Evolutionary conservation across 1,284 basidiomycete genomes (phyloP), one percentile per base, ranked within the genome.

Genomic region (Ustilago vetiveriae): DNA sequence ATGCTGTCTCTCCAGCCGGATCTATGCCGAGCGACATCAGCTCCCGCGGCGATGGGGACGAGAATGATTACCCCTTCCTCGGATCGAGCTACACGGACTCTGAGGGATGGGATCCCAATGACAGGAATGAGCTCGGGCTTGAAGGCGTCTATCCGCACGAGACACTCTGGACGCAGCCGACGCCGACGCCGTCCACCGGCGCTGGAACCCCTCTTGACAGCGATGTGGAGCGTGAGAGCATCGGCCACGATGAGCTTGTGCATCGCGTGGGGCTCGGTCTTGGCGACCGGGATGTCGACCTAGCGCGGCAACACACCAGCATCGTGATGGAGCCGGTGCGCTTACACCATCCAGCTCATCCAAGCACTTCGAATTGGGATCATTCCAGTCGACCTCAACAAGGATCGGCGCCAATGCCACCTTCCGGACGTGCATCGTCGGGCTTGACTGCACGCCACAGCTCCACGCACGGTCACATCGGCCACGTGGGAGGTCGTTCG

Each of bases 21-120:
- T 75, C 72, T 13, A 75, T 76, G 72, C 74, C 74, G 10, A 63
- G 57, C 27, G 74, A 76, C 22, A 54, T 75, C n/a, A n/a, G n/a
- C 23, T 58, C 60, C 38, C 35, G 52, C 10, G 54, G 70, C 22
- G 70, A 64, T 17, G 48, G 21, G 17, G 57, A 57, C 11, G 63
- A 68, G 17, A 21, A 47, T 19, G 68, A 63, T 36, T 60, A 60
- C 23, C 45, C 43, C 0, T 70, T 70, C 38, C 10, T 52, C 2
- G 52, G 52, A 1, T 55, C 60, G 26, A 62, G 53, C 22, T 50
- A 60, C 26, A 58, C 48, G 1, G 62, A 41, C 1, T 62, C 58
- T 14, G 57, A 66, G 29, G 68, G 47, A 9, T 71, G 62, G 58
- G 50, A 58, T 39, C 22, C 33, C 0, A 30, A 37, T 24, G 48